Percentiles rank a stretch among this genome's conserved stretches.
These are phyloP conservation scores for Aplosporella prunicola DNA, from an alignment of 2,329 filamentous ascomycete genomes.

Conservation along the genomic window DNA sequence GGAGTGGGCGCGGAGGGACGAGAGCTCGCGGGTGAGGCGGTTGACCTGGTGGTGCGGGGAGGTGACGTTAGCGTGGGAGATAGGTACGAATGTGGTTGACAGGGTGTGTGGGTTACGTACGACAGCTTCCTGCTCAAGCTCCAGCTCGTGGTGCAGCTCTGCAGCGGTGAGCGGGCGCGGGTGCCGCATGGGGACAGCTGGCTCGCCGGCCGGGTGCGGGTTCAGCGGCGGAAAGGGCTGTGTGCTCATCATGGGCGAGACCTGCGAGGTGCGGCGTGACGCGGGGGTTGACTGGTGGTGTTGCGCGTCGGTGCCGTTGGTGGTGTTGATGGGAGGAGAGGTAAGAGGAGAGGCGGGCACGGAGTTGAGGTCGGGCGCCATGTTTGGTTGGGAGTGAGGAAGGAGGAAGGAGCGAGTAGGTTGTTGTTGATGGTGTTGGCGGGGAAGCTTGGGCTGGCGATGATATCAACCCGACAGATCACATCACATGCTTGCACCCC, in stretches of 20 bases:
- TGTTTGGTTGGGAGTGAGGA: slow-evolving; percentile 21
- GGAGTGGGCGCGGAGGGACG: slow-evolving; percentile 64
- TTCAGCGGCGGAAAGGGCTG: slow-evolving; percentile 28
- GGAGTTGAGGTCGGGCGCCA: slow-evolving; percentile 42
- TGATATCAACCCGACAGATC: too few species aligned
- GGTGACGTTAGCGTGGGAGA: neutral
- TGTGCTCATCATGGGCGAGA: slow-evolving; percentile 38
- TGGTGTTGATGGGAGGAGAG: slow-evolving; percentile 24
- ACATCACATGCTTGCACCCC: too few species aligned
- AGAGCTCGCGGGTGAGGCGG: slow-evolving; percentile 80
- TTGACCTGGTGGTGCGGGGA: slow-evolving; percentile 59
- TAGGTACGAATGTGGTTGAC: neutral
- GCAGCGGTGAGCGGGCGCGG: slow-evolving; percentile 79
- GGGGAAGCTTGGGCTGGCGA: too few species aligned
- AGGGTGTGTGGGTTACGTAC: slow-evolving; percentile 41
- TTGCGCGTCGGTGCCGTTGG: slow-evolving; percentile 20
- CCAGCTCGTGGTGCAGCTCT: slow-evolving; percentile 79
- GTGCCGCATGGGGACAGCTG: slow-evolving; percentile 67
- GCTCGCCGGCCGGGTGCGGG: slow-evolving; percentile 20
- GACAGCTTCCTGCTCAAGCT: slow-evolving; percentile 92
- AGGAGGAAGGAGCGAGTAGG: too few species aligned
- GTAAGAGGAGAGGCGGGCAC: slow-evolving; percentile 29
- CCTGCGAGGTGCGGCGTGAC: slow-evolving; percentile 39
- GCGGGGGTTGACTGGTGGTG: slow-evolving; percentile 22
- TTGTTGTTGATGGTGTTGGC: too few species aligned